Base-by-base conservation (phyloP, 768 basidiomycete species). In the Ephemerocybe angulata region DNA sequence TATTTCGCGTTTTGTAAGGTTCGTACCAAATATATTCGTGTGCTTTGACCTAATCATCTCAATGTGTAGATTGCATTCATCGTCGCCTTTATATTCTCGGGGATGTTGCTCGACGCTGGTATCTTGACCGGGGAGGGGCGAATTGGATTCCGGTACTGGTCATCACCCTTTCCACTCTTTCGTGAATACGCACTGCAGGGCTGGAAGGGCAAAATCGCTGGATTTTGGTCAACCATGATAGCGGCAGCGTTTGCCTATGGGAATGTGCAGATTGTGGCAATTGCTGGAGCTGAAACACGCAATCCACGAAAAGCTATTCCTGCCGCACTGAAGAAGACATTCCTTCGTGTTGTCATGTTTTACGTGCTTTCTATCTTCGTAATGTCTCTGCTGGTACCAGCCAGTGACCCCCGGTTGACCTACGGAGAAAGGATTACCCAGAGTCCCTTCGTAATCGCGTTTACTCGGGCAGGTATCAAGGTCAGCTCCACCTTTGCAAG, bases 371-470 rank as follows among this genome's bases (percentile, higher is more conserved):
- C 83, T 38, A 71, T 86, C 53, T 69, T 87, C 55, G 74, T 86
- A 55, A 80, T 84, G 33, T 85, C 85, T 44, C 76, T 90, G 75
- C 73, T 87, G 31, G 81, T 90, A 29, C 85, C 86, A 1, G 83
- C 76, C 46, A 73, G 80, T 61, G 83, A 88, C 24, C 65, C 70
- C 0, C 58, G 59, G 38, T 65, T 71, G 29, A 60, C 61, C 24
- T 53, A 55, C 30, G 48, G 60, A 21, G 62, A 66, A 5, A 66
- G 76, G 19, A 83, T 75, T 15, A 83, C 79, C 1, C 70, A 81
- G 37, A 87, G 85, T 28, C 88, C 88, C 0, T 90, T 88, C 67
- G 87, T 90, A 35, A 80, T 90, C 54, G 88, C 86, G 24, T 82
- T 88, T 61, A 73, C 69, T 37, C 70, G 76, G 21, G 81, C 82